Conservation (phyloP, 169 alveolate genomes). For the Plasmodium chabaudi region DNA sequence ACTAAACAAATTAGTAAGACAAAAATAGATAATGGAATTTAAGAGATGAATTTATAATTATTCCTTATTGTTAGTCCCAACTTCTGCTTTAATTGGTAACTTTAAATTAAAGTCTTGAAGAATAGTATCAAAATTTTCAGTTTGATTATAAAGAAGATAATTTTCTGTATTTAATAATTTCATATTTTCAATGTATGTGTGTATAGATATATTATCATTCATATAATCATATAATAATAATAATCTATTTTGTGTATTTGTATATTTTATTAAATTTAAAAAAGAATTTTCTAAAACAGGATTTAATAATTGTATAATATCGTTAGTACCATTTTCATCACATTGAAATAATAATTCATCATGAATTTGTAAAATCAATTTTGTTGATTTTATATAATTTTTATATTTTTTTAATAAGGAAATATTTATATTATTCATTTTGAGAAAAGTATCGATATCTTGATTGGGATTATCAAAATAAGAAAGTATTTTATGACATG, state of each 20-base stretch:
- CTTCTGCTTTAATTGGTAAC: constrained; percentile 64
- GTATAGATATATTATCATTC: constrained; percentile 67
- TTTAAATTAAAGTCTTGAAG: constrained; percentile 34
- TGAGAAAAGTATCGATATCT: background rate
- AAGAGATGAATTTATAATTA: constrained; percentile 4
- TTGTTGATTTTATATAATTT: constrained; percentile 31
- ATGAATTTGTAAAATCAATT: constrained; percentile 81
- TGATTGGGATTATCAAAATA: background rate
- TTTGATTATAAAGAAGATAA: background rate
- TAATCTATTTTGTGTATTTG: constrained; percentile 55
- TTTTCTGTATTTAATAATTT: constrained; percentile 17
- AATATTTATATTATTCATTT: constrained; percentile 31
- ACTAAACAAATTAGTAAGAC: no score
- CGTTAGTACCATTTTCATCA: constrained; percentile 16
- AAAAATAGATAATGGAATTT: no score
- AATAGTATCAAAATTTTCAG: constrained; percentile 2
- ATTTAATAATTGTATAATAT: constrained; percentile 32
- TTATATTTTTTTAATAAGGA: background rate
- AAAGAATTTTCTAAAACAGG: constrained; percentile 75
- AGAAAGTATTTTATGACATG: constrained; percentile 18
- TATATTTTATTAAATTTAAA: constrained; percentile 66
- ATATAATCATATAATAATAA: constrained; percentile 42
- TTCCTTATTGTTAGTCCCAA: constrained; percentile 43
- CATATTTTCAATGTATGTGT: constrained; percentile 50
- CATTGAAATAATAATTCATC: constrained; percentile 82